Base-by-base conservation (phyloP, 345 rosid genomes). In the Chamaenerion angustifolium region DNA sequence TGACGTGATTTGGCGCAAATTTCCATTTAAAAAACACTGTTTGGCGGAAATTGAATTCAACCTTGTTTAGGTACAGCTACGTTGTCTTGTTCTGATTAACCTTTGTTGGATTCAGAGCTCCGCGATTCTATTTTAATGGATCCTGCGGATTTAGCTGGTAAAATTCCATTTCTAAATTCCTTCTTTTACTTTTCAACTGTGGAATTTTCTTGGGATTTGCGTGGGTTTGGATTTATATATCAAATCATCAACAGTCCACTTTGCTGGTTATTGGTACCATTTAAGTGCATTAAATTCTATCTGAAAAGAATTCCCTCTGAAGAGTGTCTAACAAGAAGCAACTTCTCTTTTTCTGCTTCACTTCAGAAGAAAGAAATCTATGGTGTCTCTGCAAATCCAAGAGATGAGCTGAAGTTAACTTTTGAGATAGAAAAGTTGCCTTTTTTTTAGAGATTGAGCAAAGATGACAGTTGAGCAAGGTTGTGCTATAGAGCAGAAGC, bases 391-490 rank as follows among this genome's bases (percentile, higher is more conserved):
- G 37, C 5, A 31, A 31, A 31, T 31, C 4, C 37, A 31, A 31
- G 37, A 31, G 37, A 31, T 31, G 37, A 31, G 8, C 37, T 31
- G 10, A 31, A 31, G 37, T 47, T 8, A 47, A 12, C 14, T 50
- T n/a, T 23, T 3, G 41, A 11, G 61, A 42, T 47, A n/a, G 31
- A 10, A 31, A 58, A 44, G 40, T 16, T 25, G 15, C 11, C 16
- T 43, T 18, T 41, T 61, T 48, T 37, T 60, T 67, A 60, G 61
- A 42, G 37, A 57, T 60, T 40, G n/a, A 58, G 57, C 45, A 40
- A 47, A 43, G 18, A 64, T 63, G 60, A 76, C 77, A 79, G 48
- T 71, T 6, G 76, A 69, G 54, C 67, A 51, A 68, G 65, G 45
- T 40, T 61, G 59, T 59, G 56, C 63, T 56, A 16, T 50, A 46